A percentile compares a stretch with the other conserved stretches of the same genome.
Conservation (phyloP, 331 rosid species). For the Arachis monticola region DNA sequence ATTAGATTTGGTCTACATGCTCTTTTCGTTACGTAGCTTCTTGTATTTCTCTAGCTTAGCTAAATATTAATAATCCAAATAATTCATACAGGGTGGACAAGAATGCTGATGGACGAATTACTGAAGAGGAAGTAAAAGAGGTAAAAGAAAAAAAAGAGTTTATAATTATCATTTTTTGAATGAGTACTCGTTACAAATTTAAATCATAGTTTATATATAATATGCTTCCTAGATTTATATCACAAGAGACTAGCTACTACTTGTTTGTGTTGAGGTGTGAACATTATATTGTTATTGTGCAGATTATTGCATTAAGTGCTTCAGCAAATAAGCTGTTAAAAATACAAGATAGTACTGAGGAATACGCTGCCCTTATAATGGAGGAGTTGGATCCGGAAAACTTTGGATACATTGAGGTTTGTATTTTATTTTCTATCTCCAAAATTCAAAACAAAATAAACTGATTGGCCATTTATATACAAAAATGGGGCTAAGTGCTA, state of each 20-base stretch:
- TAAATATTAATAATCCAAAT: slow-evolving; percentile 6
- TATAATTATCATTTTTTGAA: neutral
- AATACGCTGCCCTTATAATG: slow-evolving; percentile 89
- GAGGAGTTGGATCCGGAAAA: slow-evolving; percentile 88
- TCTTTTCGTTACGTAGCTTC: neutral
- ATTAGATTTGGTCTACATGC: slow-evolving; percentile 26
- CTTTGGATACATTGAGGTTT: slow-evolving; percentile 82
- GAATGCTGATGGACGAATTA: slow-evolving; percentile 85
- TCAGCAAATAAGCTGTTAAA: slow-evolving; percentile 82
- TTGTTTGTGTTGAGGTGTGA: neutral
- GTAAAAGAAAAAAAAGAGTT: slow-evolving; percentile 36
- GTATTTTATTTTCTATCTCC: neutral
- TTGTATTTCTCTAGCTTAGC: neutral
- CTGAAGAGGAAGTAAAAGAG: slow-evolving; percentile 83
- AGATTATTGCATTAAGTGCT: slow-evolving; percentile 84
- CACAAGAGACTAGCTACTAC: too few relatives aligned
- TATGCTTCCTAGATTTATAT: too few relatives aligned
- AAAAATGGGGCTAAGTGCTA: slow-evolving; percentile 5
- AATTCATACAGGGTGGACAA: slow-evolving; percentile 84
- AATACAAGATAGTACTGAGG: slow-evolving; percentile 78
- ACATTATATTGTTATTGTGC: slow-evolving; percentile 24
- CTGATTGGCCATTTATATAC: neutral
- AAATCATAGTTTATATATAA: too few relatives aligned
- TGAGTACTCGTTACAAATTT: too few relatives aligned
- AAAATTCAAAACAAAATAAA: neutral